phyloP scores from a whole-genome alignment of 768 basidiomycete genomes.

The Calvatia gigantea region DNA sequence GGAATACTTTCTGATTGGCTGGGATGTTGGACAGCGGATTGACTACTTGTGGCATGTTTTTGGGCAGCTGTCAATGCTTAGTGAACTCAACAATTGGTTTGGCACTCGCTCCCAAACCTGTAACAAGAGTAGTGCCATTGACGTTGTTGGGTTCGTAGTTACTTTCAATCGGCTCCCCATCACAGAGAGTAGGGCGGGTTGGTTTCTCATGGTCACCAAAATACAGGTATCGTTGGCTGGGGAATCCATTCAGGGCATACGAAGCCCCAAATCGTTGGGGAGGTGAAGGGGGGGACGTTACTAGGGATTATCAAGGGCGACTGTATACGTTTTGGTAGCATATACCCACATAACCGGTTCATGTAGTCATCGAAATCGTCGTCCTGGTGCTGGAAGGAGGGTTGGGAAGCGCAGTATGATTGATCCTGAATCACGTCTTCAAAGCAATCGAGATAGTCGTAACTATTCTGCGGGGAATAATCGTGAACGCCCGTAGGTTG shows the following conservation, averaged over 20 bases:
- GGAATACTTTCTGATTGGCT: neutral
- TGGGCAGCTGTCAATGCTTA: neutral
- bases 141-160: neutral
- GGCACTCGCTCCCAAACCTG: too few relatives aligned
- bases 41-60: neutral
- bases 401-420: neutral
- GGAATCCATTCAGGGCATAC: neutral
- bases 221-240: neutral
- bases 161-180: neutral
- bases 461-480: neutral
- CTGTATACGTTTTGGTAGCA: neutral
- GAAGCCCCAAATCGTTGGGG: conserved; percentile 18
- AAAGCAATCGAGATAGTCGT: conserved; percentile 3
- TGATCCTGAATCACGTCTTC: neutral
- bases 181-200: neutral
- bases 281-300: conserved; percentile 32
- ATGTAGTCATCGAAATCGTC: conserved; percentile 15
- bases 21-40: neutral
- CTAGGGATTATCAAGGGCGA: conserved; percentile 10
- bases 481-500: neutral
- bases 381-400: neutral
- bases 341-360: conserved; percentile 14
- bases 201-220: neutral
- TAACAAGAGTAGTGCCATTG: neutral
- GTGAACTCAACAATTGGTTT: too few relatives aligned